Evolutionary conservation across 441 rosid species (phyloP).

Genomic region (Cnidoscolus chayamansa): DNA sequence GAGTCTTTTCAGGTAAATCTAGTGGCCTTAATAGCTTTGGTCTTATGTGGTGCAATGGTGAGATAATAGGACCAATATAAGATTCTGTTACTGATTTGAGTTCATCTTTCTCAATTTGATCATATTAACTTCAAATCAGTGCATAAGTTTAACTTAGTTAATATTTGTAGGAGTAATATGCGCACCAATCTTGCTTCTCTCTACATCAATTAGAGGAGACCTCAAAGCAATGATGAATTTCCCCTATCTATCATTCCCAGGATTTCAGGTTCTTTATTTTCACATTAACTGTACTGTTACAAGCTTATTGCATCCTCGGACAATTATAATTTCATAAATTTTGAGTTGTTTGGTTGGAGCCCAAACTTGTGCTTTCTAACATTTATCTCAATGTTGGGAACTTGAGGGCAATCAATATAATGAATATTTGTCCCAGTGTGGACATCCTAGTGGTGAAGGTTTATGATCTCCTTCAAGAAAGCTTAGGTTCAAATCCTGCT

Average conservation of each 20-base stretch:
- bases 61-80: conserved; percentile 9
- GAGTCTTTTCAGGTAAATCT: conserved; percentile 62
- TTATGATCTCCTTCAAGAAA: not conserved
- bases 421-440: not conserved
- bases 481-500: not conserved
- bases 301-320: not conserved
- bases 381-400: not conserved
- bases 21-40: conserved; percentile 98
- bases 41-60: conserved; percentile 98
- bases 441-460: not conserved
- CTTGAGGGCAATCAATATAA: not conserved
- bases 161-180: conserved; percentile 58
- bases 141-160: conserved; percentile 8
- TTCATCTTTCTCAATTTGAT: not conserved
- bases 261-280: conserved; percentile 62
- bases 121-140: not conserved
- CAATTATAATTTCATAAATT: too few species aligned
- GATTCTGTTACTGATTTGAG: not conserved
- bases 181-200: conserved; percentile 70
- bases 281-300: conserved; percentile 4
- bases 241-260: conserved; percentile 56
- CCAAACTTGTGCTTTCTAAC: not conserved
- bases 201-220: conserved; percentile 80
- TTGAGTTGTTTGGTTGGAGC: not conserved
- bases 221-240: conserved; percentile 51